These are phyloP conservation scores for Oryza longistaminata DNA, from an alignment of 176 grass and related monocot species.

Conservation along the genomic window DNA sequence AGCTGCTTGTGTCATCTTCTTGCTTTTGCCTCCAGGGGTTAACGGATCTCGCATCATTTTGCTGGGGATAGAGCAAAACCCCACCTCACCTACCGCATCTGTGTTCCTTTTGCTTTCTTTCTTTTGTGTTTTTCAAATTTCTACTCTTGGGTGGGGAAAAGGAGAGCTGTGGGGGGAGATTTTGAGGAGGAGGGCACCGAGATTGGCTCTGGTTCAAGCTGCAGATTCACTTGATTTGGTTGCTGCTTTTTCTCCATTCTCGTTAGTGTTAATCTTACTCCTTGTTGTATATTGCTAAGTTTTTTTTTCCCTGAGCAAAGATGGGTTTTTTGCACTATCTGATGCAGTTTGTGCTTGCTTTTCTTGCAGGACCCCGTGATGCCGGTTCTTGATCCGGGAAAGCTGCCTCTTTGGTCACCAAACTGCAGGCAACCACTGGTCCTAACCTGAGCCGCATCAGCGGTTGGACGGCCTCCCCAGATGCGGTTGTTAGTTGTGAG, in stretches of 20 bases:
- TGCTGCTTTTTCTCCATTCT: background rate
- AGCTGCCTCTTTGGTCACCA: conserved; percentile 15
- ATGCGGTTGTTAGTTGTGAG: conserved; percentile 18
- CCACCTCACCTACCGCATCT: conserved; percentile 43
- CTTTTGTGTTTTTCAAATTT: background rate
- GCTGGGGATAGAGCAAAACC: background rate
- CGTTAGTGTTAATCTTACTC: background rate
- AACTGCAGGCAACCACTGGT: background rate
- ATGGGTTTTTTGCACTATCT: background rate
- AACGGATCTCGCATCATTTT: conserved; percentile 53
- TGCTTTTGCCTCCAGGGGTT: background rate
- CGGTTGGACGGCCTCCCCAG: conserved; percentile 10
- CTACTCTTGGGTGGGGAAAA: background rate
- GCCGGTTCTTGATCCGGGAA: conserved; percentile 31
- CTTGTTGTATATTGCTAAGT: background rate
- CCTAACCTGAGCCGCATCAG: conserved; percentile 38
- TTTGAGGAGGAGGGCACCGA: background rate
- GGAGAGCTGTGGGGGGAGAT: background rate
- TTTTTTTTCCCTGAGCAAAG: background rate
- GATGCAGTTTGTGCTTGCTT: conserved; percentile 12
- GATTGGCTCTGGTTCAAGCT: conserved; percentile 11
- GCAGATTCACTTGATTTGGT: background rate
- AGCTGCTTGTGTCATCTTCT: background rate
- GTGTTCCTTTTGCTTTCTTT: conserved; percentile 30
- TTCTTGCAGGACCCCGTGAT: conserved; percentile 38